phyloP scores from a whole-genome alignment of 306 rosid genomes.

The Cucumis melo region DNA sequence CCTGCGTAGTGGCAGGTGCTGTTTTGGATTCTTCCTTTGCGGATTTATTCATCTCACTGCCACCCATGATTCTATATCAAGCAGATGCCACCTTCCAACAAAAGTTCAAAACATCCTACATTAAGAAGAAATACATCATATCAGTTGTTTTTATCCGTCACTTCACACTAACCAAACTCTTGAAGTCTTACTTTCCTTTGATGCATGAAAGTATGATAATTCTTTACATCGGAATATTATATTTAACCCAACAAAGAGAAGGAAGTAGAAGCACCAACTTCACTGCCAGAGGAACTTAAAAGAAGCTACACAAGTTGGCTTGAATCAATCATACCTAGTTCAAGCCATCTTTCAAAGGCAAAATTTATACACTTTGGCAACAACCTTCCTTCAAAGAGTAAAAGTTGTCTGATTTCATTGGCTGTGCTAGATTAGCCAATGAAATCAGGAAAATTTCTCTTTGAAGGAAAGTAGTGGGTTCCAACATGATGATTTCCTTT shows the following conservation, averaged over 20 bases:
- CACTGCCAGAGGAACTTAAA: neutral
- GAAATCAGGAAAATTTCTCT: neutral
- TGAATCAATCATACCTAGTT: neutral
- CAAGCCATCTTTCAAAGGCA: neutral
- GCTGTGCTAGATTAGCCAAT: neutral
- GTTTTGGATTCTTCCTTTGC: conserved; percentile 56
- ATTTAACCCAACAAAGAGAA: neutral
- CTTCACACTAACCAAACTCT: neutral
- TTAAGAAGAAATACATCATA: conserved; percentile 15
- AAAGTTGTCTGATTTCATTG: neutral
- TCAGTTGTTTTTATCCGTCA: conserved; percentile 7
- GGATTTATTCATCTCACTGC: conserved; percentile 72
- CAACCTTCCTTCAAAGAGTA: neutral
- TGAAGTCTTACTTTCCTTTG: conserved; percentile 1
- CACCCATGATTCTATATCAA: conserved; percentile 45
- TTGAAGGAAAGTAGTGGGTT: neutral
- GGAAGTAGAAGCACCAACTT: neutral
- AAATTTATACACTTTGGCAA: neutral
- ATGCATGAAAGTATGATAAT: neutral
- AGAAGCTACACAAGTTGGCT: neutral
- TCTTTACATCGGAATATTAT: neutral
- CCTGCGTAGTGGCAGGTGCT: conserved; percentile 62
- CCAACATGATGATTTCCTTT: neutral
- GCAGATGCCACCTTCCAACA: conserved; percentile 9
- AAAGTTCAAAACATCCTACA: conserved; percentile 44